Evolutionary conservation across 2,329 filamentous ascomycete species (phyloP), one percentile per base, ranked within the genome.

Genomic region (Daldinia sp.): DNA sequence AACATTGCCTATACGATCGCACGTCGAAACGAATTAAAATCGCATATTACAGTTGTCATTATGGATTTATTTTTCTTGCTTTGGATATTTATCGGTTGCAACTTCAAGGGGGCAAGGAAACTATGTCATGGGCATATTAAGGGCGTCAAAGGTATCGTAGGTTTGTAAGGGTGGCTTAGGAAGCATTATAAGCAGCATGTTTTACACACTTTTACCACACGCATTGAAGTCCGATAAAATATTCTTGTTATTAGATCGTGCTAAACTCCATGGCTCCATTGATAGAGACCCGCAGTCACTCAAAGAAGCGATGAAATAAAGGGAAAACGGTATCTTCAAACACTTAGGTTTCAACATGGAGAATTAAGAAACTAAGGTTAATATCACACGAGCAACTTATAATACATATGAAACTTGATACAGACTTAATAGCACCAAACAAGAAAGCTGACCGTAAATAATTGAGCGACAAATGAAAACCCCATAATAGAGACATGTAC

Each of bases 1-100:
- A 33, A 35, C 55, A 6, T 58, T 71, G n/a, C 69, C 69, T 1
- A 59, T 69, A 13, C 63, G 69, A 60, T 9, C 66, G 15, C 67
- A 69, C 26, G 51, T 69, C 12, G 63, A 69, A 55, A 67, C 61
- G 53, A 59, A 63, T 48, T 60, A 18, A 58, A 26, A 20, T 51
- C 15, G 15, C 7, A 33, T 4, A 33, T 33, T 6, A n/a, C 26
- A 15, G 4, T 5, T 7, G n/a, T 6, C 1, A 12, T n/a, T 7
- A 18, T 12, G 15, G 7, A 51, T 51, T 51, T 4, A 4, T 18
- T n/a, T 30, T 51, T 50, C 6, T 33, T 6, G 7, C 13, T 51
- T 33, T 26, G 15, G 26, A 15, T 18, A n/a, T 26, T 18, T 9
- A 26, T 18, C 9, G 26, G 26, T 15, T 33, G 6, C 12, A 26